Evolutionary conservation across 108 stramenopile species (phyloP), one percentile per base, ranked within the genome.

Genomic region (Nitzschia inconspicua): DNA sequence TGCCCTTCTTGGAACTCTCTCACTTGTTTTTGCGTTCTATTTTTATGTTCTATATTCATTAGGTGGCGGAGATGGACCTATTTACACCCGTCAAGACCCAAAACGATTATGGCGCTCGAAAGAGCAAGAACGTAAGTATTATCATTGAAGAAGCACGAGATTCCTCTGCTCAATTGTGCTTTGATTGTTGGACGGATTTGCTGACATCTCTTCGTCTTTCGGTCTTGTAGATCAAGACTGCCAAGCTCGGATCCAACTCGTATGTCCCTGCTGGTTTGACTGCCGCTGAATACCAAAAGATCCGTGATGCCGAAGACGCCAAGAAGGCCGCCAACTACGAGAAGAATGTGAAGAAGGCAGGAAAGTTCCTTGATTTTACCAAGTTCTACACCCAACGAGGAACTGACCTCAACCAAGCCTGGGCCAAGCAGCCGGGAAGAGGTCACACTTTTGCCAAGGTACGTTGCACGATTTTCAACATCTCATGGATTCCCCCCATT

Each of bases 371-470:
- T 30, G 86, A 91, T 72, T 91, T 69, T 79, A 91, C 90, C 28
- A 70, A 79, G 0, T 91, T 75, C 53, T 91, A 91, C 81, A 18
- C 31, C 7, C 55, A 77, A 39, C 90, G 90, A 44, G 90, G 90
- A 74, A 83, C 90, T 44, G 80, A 82, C 57, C 59, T 51, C 40
- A 66, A 46, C 25, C 60, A 73, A 1, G 42, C 34, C 53, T 91
- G 90, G 90, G 30, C 68, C 40, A 91, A 88, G 59, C 47, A 67
- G 43, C 75, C 76, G 65, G 86, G 76, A 64, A 49, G 30, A 6
- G 90, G 90, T 58, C 90, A 91, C 80, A 42, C 56, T 25, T 86
- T 91, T 85, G 90, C 79, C 39, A 91, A 91, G n/a, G n/a, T n/a
- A n/a, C n/a, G n/a, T n/a, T n/a, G n/a, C n/a, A n/a, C 82, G 74